Evolutionary conservation across 2,329 filamentous ascomycete species (phyloP).

Genomic region (Scedosporium aurantiacum): DNA sequence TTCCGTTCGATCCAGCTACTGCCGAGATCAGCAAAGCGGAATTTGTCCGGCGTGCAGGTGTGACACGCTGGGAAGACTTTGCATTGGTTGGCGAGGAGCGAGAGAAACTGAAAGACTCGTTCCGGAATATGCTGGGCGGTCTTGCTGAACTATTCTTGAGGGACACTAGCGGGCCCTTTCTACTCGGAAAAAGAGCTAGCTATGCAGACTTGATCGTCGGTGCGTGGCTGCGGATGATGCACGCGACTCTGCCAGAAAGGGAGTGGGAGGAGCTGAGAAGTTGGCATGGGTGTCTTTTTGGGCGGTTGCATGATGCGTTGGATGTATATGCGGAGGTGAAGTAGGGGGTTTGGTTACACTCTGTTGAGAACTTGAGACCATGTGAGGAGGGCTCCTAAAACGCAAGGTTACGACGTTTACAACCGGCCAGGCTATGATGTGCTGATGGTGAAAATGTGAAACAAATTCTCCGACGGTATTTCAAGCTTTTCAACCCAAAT

Average conservation of each 20-base stretch:
- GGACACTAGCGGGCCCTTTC: conserved; percentile 32
- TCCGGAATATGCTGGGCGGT: conserved; percentile 20
- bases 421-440: not conserved
- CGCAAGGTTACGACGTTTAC: not conserved
- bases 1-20: conserved; percentile 38
- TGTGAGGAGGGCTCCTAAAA: not conserved
- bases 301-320: conserved; percentile 34
- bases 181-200: conserved; percentile 30
- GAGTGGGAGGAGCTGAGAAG: conserved; percentile 36
- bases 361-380: not conserved
- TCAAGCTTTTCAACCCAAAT: not conserved
- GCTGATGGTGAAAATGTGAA: not conserved
- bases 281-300: conserved; percentile 43
- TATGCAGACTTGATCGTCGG: conserved; percentile 49
- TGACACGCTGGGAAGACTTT: conserved; percentile 33
- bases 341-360: conserved; percentile 8
- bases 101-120: conserved; percentile 23
- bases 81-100: conserved; percentile 25
- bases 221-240: conserved; percentile 38
- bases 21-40: conserved; percentile 28
- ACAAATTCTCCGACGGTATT: not conserved
- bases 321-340: conserved; percentile 23
- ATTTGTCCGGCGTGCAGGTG: conserved; percentile 35
- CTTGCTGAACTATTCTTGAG: conserved; percentile 22
- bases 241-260: conserved; percentile 23